Conservation (phyloP, 2,329 filamentous ascomycete species). For the Emmonsiellopsis sp. region DNA sequence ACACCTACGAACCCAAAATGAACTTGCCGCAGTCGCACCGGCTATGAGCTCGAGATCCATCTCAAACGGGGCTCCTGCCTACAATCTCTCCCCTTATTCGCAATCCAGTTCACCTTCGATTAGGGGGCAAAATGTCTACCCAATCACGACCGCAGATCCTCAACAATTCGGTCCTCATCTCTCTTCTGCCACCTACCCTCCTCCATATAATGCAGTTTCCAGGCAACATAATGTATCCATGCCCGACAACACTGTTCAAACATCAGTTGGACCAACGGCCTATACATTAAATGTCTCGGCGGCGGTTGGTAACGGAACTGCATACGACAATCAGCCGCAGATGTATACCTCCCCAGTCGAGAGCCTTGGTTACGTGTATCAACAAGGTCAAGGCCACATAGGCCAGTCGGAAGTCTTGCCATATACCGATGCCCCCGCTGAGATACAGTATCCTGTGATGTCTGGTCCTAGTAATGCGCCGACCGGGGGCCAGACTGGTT, state of each 20-base stretch:
- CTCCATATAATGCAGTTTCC: conserved; percentile 10
- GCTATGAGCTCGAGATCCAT: background rate
- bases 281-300: conserved; percentile 18
- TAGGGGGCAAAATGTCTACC: background rate
- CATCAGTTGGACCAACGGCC: conserved; percentile 13
- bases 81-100: conserved; percentile 3
- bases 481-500: background rate
- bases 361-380: conserved; percentile 1
- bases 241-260: conserved; percentile 15
- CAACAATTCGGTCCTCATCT: conserved; percentile 6
- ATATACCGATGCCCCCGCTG: background rate
- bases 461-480: background rate
- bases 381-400: background rate
- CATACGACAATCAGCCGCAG: conserved; percentile 15
- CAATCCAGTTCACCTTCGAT: conserved; percentile 4
- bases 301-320: conserved; percentile 14
- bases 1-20: conserved; percentile 5
- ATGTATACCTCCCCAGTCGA: conserved; percentile 18
- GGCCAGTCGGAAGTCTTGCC: background rate
- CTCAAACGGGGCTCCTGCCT: background rate
- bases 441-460: background rate
- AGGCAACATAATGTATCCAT: conserved; percentile 8
- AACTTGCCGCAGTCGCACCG: background rate
- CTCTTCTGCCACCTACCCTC: conserved; percentile 15
- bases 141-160: background rate